Conservation (phyloP, 2,329 filamentous ascomycete species). For the Exophiala sideris region DNA sequence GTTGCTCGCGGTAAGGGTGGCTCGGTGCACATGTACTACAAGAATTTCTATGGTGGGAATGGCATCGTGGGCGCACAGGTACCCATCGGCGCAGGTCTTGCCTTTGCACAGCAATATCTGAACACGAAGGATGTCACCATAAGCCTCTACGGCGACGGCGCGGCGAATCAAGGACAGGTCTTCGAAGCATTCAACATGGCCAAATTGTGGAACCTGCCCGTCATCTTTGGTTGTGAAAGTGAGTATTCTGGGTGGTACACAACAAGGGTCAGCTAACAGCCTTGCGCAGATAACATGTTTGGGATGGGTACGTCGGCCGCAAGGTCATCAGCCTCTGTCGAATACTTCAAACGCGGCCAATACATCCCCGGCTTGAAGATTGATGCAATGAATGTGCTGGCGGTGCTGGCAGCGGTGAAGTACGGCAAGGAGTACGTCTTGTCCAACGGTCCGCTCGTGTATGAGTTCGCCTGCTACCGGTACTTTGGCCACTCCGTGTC, state of each 20-base stretch:
- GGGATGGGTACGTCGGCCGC: constrained; percentile 97
- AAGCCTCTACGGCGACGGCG: constrained; percentile 94
- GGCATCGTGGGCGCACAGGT: constrained; percentile 99
- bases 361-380: constrained; percentile 99
- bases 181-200: constrained; percentile 99
- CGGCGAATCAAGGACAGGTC: constrained; percentile 98
- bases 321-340: constrained; percentile 90
- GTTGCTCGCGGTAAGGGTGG: constrained; percentile 99
- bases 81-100: constrained; percentile 91
- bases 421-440: constrained; percentile 87
- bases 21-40: constrained; percentile 99
- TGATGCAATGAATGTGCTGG: constrained; percentile 98
- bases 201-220: constrained; percentile 95
- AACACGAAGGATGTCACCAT: constrained; percentile 81
- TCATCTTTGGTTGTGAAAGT: constrained; percentile 93
- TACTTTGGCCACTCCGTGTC: constrained; percentile 99
- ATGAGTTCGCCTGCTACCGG: constrained; percentile 98
- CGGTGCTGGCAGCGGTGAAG: constrained; percentile 92
- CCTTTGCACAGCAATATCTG: constrained; percentile 94
- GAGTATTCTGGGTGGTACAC: too few species aligned
- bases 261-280: too few species aligned
- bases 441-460: constrained; percentile 84
- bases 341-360: constrained; percentile 99
- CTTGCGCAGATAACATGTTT: constrained; percentile 80
- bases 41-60: constrained; percentile 97